Base-by-base conservation (phyloP, 2,329 filamentous ascomycete genomes). In the Beauveria medogensis region DNA sequence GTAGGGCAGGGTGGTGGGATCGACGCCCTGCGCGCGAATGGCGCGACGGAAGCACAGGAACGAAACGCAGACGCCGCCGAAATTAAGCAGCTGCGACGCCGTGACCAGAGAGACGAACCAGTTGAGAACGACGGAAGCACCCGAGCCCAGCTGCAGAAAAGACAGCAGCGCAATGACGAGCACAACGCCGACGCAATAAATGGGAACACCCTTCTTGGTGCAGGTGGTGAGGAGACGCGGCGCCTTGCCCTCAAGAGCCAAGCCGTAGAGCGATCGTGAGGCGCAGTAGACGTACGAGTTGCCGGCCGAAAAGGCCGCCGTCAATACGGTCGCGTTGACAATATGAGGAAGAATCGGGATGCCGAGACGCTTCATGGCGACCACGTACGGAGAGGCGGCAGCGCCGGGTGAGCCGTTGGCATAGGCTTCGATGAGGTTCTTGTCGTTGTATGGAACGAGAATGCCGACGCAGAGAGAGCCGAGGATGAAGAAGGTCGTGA, bases 41-140 rank as follows among this genome's bases (percentile, higher is more conserved):
- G 90, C 89, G 55, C 85, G 84, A 70, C 87, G 79, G 71, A 91
- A 94, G 62, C 82, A 82, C 61, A 92, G 75, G 72, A 90, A 93
- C 0, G 88, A 87, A 61, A 86, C 80, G 67, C 84, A 85, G 69
- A 90, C 86, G 65, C 85, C 83, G 46, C 80, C 80, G 74, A 87
- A 91, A 69, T 89, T 89, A 74, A 91, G 86, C 16, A 91, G 80
- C 67, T 90, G 87, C 1, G 88, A 89, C 0, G 89, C 87, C 12
- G 89, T 91, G 20, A 90, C 75, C 1, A 82, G 69, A 62, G 82
- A 88, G 46, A 90, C 82, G 65, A 92, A 85, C 89, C 89, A 92
- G 51, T 79, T 79, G 64, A 92, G 76, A 1, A 92, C 90, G 30
- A 86, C 83, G 4, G 88, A 81, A 0, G 85, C 80, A 62, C 79